Evolutionary conservation across 2,329 filamentous ascomycete genomes (phyloP).

Genomic region (Dactylellina cionopaga): DNA sequence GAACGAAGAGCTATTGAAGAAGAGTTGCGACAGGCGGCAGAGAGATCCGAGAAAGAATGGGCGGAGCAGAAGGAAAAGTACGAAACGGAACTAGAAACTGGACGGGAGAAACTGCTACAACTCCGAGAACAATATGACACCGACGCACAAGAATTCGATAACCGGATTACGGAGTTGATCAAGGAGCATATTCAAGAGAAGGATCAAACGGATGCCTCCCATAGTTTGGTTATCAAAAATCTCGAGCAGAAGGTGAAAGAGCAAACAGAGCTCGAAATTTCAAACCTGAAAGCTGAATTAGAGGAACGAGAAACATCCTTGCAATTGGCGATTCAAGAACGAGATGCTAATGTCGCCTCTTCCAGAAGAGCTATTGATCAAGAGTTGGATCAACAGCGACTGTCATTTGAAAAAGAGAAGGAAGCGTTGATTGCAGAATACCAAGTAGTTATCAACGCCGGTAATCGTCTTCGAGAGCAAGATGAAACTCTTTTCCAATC

Average conservation of each 20-base stretch:
- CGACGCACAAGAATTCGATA: conserved; percentile 24
- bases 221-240: conserved; percentile 1
- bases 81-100: conserved; percentile 22
- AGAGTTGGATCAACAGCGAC: conserved; percentile 18
- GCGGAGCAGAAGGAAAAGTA: conserved; percentile 13
- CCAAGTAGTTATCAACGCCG: conserved; percentile 40
- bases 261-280: conserved; percentile 6
- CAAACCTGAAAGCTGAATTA: conserved; percentile 14
- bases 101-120: conserved; percentile 1
- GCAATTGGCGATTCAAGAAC: conserved; percentile 1
- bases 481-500: conserved; percentile 25
- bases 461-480: conserved; percentile 36
- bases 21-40: neutral
- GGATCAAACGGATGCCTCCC: neutral
- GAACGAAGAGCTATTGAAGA: conserved; percentile 15
- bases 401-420: conserved; percentile 32
- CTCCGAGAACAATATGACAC: conserved; percentile 29
- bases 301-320: conserved; percentile 12
- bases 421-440: conserved; percentile 41
- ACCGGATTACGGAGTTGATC: conserved; percentile 26
- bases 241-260: conserved; percentile 19
- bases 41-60: neutral
- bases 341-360: conserved; percentile 24
- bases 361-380: neutral
- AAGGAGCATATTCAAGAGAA: conserved; percentile 30